Evolutionary conservation across 331 rosid species (phyloP), one percentile per base, ranked within the genome.

Genomic region (Pyrus hybrid): DNA sequence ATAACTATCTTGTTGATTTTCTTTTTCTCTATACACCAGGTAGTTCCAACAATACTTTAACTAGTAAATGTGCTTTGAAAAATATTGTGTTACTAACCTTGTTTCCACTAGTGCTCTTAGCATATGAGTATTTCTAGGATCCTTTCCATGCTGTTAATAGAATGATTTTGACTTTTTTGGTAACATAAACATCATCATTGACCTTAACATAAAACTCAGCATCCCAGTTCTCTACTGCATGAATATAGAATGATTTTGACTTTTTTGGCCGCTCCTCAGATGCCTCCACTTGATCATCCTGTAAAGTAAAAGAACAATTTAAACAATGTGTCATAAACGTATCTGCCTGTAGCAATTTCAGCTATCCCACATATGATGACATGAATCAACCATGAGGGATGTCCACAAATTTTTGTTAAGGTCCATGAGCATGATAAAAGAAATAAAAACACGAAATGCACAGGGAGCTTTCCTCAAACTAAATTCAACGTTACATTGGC

Each of bases 91-190:
- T 35, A 35, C 41, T 35, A 35, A 35, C 41, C 41, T 35, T 35
- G 10, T 35, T 35, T 35, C 41, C 2, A 35, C 41, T 35, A 35
- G 41, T 35, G 41, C 82, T 90, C 73, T 93, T 94, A 22, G 90
- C 81, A 65, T 80, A 88, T 2, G 97, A 88, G 67, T 85, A 79
- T 90, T 80, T 93, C 96, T 13, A 93, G 88, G 78, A 91, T 91
- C 67, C 77, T 87, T 77, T 90, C 96, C 97, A 88, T 85, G 79
- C 97, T 93, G 90, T 79, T 57, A n/a, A n/a, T n/a, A n/a, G n/a
- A n/a, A n/a, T n/a, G n/a, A n/a, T n/a, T n/a, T n/a, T n/a, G n/a
- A n/a, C n/a, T n/a, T n/a, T n/a, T n/a, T n/a, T n/a, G n/a, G n/a
- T 88, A 63, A 89, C 87, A 84, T 76, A 86, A 68, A 91, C 92